Conservation (phyloP, 1,284 basidiomycete species). For the Ustilago shanxiensis region DNA sequence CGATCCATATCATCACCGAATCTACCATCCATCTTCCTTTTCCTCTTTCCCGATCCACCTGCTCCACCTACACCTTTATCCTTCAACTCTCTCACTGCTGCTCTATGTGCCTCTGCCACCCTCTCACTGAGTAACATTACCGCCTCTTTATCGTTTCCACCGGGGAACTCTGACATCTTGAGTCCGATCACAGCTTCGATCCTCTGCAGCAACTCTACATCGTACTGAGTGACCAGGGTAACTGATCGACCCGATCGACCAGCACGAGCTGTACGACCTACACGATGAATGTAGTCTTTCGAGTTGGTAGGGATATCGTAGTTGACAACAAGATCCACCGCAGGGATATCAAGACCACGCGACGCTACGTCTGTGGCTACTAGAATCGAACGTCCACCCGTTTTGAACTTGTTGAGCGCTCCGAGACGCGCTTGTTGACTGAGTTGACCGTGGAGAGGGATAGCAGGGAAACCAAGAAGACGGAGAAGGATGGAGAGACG, state of each 20-base stretch:
- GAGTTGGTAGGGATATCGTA: constrained; percentile 98
- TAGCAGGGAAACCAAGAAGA: constrained; percentile 91
- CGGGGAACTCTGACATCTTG: constrained; percentile 89
- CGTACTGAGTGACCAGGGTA: constrained; percentile 97
- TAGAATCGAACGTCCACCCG: constrained; percentile 88
- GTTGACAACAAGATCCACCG: constrained; percentile 97
- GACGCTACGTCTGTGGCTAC: constrained; percentile 99
- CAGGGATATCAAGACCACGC: constrained; percentile 90
- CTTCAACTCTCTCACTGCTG: constrained; percentile 80
- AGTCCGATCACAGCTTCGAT: constrained; percentile 86
- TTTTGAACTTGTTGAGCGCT: constrained; percentile 96
- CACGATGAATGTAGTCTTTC: constrained; percentile 99
- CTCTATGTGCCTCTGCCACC: constrained; percentile 87
- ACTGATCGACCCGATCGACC: constrained; percentile 95
- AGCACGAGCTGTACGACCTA: constrained; percentile 95
- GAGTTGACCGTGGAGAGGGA: constrained; percentile 95
- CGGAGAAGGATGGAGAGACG: constrained; percentile 89
- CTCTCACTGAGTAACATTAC: constrained; percentile 88
- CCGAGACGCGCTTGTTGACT: constrained; percentile 93
- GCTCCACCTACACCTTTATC: constrained; percentile 63
- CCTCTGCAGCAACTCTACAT: constrained; percentile 94
- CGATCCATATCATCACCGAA: constrained; percentile 65
- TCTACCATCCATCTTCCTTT: constrained; percentile 53
- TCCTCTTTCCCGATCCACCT: constrained; percentile 61
- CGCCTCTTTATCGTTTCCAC: constrained; percentile 84